Percentiles rank a stretch among this genome's conserved stretches.
Conservation (phyloP, 108 stramenopile species). For the Discostella pseudostelligera region DNA sequence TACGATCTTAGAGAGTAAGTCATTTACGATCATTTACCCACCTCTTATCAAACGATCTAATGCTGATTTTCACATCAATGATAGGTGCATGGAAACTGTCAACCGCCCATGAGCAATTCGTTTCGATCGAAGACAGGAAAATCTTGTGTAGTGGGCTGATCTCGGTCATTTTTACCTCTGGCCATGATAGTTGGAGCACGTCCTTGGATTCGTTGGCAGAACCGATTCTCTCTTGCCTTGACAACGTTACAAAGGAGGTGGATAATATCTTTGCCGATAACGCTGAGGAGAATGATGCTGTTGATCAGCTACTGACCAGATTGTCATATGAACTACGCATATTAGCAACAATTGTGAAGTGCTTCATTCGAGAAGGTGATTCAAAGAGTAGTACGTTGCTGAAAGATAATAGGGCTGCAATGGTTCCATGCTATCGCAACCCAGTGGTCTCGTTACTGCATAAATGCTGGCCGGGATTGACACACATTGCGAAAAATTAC, state of each 20-base stretch:
- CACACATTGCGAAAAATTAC: slow-evolving; percentile 33
- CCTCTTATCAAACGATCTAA: background rate
- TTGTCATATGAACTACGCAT: slow-evolving; percentile 55
- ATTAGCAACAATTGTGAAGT: slow-evolving; percentile 39
- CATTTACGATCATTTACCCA: background rate
- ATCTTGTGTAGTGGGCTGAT: slow-evolving; percentile 53
- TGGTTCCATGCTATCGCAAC: slow-evolving; percentile 5
- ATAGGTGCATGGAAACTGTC: slow-evolving; percentile 55
- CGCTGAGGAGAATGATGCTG: slow-evolving; percentile 1
- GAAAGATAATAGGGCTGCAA: background rate
- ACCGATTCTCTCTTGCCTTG: slow-evolving; percentile 48
- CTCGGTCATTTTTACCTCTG: slow-evolving; percentile 49
- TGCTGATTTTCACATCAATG: slow-evolving; percentile 20
- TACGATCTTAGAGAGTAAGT: slow-evolving; percentile 59
- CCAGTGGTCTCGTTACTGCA: slow-evolving; percentile 36
- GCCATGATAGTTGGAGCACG: slow-evolving; percentile 36
- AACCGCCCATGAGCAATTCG: slow-evolving; percentile 37
- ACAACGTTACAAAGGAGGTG: slow-evolving; percentile 39
- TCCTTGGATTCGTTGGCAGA: slow-evolving; percentile 50
- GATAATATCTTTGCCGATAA: slow-evolving; percentile 1
- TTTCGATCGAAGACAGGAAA: slow-evolving; percentile 50
- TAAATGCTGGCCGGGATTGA: slow-evolving; percentile 49
- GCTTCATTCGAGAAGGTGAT: slow-evolving; percentile 36
- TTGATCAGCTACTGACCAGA: slow-evolving; percentile 36
- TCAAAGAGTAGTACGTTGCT: background rate